Conservation (phyloP, 2,329 filamentous ascomycete genomes). For the Dothistroma pini region DNA sequence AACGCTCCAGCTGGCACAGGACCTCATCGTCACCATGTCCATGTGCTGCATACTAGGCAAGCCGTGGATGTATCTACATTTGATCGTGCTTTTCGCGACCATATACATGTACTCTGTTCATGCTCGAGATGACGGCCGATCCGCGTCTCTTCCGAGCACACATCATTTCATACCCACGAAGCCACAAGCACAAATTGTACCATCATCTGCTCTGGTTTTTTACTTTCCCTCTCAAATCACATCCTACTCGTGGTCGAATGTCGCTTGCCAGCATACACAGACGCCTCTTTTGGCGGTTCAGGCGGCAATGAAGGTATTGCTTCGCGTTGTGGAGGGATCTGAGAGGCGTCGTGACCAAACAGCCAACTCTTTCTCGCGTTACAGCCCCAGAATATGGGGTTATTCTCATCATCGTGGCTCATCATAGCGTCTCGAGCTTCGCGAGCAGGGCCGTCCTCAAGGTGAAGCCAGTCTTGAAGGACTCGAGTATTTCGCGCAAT, state of each 20-base stretch:
- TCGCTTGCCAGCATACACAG: not conserved
- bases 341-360: slow-evolving; percentile 19
- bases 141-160: too few species aligned
- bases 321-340: not conserved
- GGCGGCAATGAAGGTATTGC: slow-evolving; percentile 2
- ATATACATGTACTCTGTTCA: too few species aligned
- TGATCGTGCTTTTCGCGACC: too few species aligned
- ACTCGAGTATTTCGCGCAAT: slow-evolving; percentile 32
- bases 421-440: slow-evolving; percentile 30
- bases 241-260: not conserved
- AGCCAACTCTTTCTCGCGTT: slow-evolving; percentile 29
- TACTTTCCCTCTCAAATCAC: not conserved
- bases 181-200: not conserved
- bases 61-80: too few species aligned
- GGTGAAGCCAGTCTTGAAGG: slow-evolving; percentile 33
- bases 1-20: too few species aligned
- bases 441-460: slow-evolving; percentile 29
- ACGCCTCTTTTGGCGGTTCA: slow-evolving; percentile 1
- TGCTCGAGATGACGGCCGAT: too few species aligned
- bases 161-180: too few species aligned
- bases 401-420: slow-evolving; percentile 23
- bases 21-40: too few species aligned
- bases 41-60: too few species aligned
- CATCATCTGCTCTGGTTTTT: not conserved
- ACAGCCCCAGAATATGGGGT: slow-evolving; percentile 34